Evolutionary conservation across 768 basidiomycete genomes (phyloP).

Genomic region (Leucocoprinus birnbaumii): DNA sequence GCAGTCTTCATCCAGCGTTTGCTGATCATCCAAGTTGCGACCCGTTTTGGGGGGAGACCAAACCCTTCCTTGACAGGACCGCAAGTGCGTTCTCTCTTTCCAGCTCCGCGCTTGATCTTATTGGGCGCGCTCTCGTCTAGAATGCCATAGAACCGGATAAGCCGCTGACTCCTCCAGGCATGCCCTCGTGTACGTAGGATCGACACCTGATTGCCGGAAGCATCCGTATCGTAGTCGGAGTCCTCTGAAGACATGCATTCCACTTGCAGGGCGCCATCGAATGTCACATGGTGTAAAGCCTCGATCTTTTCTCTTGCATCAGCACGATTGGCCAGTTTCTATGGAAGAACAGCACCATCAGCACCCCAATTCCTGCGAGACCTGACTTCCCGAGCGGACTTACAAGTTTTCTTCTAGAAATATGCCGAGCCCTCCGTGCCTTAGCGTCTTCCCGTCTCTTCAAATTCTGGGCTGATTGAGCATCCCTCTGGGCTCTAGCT

Average conservation of each 20-base stretch:
- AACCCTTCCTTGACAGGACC: conserved; percentile 59
- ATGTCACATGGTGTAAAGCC: conserved; percentile 56
- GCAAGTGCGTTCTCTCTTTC: conserved; percentile 48
- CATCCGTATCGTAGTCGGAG: conserved; percentile 50
- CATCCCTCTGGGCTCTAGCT: conserved; percentile 58
- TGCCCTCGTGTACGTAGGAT: conserved; percentile 55
- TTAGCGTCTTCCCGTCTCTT: conserved; percentile 60
- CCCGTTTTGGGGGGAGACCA: conserved; percentile 58
- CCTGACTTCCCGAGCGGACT: conserved; percentile 21
- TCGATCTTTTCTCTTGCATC: conserved; percentile 53
- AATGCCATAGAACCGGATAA: conserved; percentile 55
- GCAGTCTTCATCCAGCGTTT: conserved; percentile 52
- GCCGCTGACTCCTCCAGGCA: conserved; percentile 65
- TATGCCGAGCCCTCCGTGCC: conserved; percentile 57
- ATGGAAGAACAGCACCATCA: conserved; percentile 11
- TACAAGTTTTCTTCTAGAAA: conserved; percentile 62
- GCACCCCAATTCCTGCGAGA: conserved; percentile 8
- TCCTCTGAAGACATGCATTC: conserved; percentile 86
- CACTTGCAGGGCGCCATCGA: conserved; percentile 66
- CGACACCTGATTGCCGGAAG: background rate
- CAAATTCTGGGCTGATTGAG: conserved; percentile 33
- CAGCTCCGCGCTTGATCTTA: conserved; percentile 56
- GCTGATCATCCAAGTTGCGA: conserved; percentile 77
- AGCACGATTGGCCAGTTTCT: conserved; percentile 71
- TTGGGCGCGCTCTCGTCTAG: conserved; percentile 57